Percentiles rank a stretch among this genome's conserved stretches.
phyloP scores from a whole-genome alignment of 352 stramenopile genomes.

The Pythium inflatum region DNA sequence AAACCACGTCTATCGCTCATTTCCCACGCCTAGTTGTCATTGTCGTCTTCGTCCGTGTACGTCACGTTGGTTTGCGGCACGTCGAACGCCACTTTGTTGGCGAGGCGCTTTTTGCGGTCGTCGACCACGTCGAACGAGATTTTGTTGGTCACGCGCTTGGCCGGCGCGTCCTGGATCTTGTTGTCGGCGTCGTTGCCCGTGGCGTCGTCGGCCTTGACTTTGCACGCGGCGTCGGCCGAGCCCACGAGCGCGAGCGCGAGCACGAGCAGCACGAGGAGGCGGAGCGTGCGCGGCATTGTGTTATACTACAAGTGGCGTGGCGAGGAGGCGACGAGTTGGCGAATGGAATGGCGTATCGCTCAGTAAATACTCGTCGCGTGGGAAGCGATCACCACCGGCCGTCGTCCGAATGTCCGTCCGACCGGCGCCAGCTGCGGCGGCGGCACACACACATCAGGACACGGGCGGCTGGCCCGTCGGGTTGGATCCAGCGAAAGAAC shows the following conservation, averaged over 20 bases:
- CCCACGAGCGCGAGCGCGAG: constrained; percentile 25
- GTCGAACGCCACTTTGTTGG: constrained; percentile 29
- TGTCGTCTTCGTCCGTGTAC: constrained; percentile 4
- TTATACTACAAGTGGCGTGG: background rate
- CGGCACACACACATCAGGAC: background rate
- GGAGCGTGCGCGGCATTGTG: constrained; percentile 36
- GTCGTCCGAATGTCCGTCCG: constrained; percentile 11
- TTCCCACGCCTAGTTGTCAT: too few species aligned
- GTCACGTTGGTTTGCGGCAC: constrained; percentile 10
- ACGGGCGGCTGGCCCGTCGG: too few species aligned
- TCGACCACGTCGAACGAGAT: constrained; percentile 26
- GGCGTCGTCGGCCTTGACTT: constrained; percentile 36
- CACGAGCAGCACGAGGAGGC: constrained; percentile 31
- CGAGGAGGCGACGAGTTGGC: constrained; percentile 18
- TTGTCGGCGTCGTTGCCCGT: constrained; percentile 32
- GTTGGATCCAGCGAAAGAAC: too few species aligned
- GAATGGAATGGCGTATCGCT: constrained; percentile 3
- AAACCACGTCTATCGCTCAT: background rate
- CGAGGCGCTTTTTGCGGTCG: background rate
- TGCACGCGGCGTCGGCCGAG: constrained; percentile 36
- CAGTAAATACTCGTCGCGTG: too few species aligned
- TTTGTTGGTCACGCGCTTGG: constrained; percentile 40
- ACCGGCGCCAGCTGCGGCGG: constrained; percentile 9
- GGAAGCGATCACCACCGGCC: background rate
- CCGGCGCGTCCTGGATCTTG: constrained; percentile 39